Evolutionary conservation across 768 basidiomycete species (phyloP).

Genomic region (Russula sp.): DNA sequence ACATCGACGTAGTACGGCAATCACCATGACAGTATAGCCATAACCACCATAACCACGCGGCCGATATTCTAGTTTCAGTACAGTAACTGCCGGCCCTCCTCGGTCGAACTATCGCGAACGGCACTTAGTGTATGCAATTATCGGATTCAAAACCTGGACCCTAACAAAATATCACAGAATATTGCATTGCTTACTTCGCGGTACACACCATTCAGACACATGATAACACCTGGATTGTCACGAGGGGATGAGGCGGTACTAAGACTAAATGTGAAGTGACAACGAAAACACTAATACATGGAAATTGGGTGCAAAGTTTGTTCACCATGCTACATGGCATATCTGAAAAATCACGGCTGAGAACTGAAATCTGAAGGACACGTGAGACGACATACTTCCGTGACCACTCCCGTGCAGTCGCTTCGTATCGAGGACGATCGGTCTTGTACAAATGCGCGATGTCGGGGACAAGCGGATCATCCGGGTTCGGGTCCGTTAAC

Average conservation of each 20-base stretch:
- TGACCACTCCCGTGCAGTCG: conserved; percentile 98
- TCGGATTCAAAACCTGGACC: not conserved
- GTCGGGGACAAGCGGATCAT: conserved; percentile 97
- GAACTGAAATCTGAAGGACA: not conserved
- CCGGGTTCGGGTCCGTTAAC: conserved; percentile 98
- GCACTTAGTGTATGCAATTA: not conserved
- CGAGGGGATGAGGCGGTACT: conserved; percentile 20
- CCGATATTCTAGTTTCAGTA: not conserved
- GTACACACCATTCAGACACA: conserved; percentile 6
- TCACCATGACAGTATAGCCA: not conserved
- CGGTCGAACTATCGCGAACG: not conserved
- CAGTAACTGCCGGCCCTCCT: not conserved
- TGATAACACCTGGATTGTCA: conserved; percentile 27
- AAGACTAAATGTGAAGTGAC: conserved; percentile 24
- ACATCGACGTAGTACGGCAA: too few relatives aligned
- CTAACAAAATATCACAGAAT: not conserved
- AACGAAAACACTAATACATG: conserved; percentile 29
- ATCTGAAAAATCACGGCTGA: conserved; percentile 23
- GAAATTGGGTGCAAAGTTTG: conserved; percentile 14
- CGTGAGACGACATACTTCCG: conserved; percentile 71
- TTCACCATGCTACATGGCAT: conserved; percentile 30
- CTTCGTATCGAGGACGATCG: conserved; percentile 94
- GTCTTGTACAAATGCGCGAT: conserved; percentile 99
- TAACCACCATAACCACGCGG: not conserved
- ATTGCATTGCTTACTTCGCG: not conserved